Percentiles rank a stretch among this genome's conserved stretches.
These are phyloP conservation scores for Colletotrichum shisoi DNA, from an alignment of 2,329 filamentous ascomycete species.

Conservation along the genomic window DNA sequence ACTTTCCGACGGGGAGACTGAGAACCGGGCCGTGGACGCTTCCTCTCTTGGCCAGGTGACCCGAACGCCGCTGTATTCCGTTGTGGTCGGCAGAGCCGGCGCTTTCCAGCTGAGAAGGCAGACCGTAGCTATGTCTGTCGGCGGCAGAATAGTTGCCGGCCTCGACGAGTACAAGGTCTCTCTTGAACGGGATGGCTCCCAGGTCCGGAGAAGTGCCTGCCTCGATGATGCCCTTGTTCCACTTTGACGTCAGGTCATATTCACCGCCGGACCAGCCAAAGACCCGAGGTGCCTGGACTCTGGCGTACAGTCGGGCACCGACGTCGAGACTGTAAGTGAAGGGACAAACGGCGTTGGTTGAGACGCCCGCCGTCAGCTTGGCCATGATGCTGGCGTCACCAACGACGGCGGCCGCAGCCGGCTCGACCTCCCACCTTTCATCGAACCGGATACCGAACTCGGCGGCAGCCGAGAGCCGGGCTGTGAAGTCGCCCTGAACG, in stretches of 20 bases:
- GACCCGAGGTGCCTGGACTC: constrained; percentile 35
- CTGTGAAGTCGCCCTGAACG: background rate
- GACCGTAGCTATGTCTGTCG: background rate
- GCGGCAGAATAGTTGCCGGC: background rate
- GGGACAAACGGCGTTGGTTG: constrained; percentile 40
- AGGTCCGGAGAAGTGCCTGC: constrained; percentile 39
- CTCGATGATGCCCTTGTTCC: constrained; percentile 38
- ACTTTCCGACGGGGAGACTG: constrained; percentile 26
- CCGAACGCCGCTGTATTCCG: background rate
- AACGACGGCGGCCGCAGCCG: constrained; percentile 39
- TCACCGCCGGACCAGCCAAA: constrained; percentile 41
- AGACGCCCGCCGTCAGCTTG: constrained; percentile 38
- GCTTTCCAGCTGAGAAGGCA: background rate
- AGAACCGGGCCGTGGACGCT: constrained; percentile 35
- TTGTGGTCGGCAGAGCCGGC: no score
- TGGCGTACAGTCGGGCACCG: constrained; percentile 40
- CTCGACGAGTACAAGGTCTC: background rate
- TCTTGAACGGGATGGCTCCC: constrained; percentile 37
- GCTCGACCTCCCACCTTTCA: constrained; percentile 37
- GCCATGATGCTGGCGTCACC: constrained; percentile 40
- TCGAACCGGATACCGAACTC: constrained; percentile 42
- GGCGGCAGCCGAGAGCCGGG: constrained; percentile 35
- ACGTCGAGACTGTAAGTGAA: constrained; percentile 42
- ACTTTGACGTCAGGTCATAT: constrained; percentile 28
- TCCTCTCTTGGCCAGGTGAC: constrained; percentile 31